Base-by-base conservation (phyloP, 441 rosid species). In the Pelargonium hybrid region DNA sequence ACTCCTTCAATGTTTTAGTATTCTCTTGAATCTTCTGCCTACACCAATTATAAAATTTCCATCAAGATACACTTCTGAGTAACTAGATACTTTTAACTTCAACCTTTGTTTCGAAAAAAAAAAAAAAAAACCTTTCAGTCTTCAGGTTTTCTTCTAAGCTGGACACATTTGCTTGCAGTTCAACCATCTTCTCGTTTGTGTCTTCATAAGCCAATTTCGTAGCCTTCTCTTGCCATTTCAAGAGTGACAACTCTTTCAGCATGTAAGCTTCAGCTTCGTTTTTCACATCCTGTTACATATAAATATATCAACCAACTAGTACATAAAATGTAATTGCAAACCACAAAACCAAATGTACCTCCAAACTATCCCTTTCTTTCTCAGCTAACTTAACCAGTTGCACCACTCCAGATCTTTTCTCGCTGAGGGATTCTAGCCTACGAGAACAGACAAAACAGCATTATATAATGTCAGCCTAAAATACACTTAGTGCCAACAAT, bases 311-410 rank as follows among this genome's bases (percentile, higher is more conserved):
- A 69, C 25, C 41, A 77, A 69, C 14, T 71, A 37, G 50, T 72
- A 65, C 23, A 74, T 52, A 57, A 65, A 73, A 75, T 13, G 43
- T 66, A 47, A 29, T 11, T 26, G 14, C 48, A 69, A 41, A 4
- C 13, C 61, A 43, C 10, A 72, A 63, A 61, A 56, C 75, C 45
- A 65, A 45, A 79, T 82, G 65, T 79, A 94, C 98, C 98, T 94
- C 97, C 85, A 94, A 84, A 80, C 82, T 75, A 68, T 94, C 97
- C 81, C 96, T 87, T 83, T 94, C 98, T 82, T 91, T 94, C 80
- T 94, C 98, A 3, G 97, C 93, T 77, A 94, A 69, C 80, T 94
- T 94, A 77, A 94, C 98, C 97, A 94, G 88, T 78, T 91, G 98
- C 68, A 94, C 98, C 72, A 94, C 97, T 76, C 97, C 91, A 59